Conservation (phyloP, 2,329 filamentous ascomycete species). For the Mariannaea sp. region DNA sequence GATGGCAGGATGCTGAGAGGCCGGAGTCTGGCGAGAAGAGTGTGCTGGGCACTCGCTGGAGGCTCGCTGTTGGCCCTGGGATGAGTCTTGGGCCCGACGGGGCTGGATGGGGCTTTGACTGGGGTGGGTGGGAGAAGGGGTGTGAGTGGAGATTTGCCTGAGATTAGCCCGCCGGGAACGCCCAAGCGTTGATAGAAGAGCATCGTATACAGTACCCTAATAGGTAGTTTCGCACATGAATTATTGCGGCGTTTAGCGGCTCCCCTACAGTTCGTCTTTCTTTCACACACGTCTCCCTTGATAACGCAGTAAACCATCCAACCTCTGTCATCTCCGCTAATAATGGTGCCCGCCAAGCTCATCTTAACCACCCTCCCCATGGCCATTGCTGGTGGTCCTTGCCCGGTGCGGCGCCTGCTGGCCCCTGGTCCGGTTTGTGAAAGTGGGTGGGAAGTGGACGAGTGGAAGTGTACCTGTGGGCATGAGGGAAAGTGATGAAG, state of each 20-base stretch:
- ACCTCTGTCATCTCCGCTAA: constrained; percentile 41
- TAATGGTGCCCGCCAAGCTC: constrained; percentile 39
- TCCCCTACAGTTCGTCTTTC: constrained; percentile 6
- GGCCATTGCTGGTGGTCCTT: constrained; percentile 26
- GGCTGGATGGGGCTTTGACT: constrained; percentile 28
- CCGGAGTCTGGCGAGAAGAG: constrained; percentile 24
- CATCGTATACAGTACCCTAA: constrained; percentile 27
- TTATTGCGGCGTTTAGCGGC: rapidly evolving
- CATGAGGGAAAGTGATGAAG: constrained; percentile 3
- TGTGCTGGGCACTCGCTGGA: constrained; percentile 9
- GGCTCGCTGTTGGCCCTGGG: constrained; percentile 20
- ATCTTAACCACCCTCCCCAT: constrained; percentile 37
- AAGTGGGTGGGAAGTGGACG: constrained; percentile 8
- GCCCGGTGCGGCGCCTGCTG: constrained; percentile 35
- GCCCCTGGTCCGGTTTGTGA: constrained; percentile 24
- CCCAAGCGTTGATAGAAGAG: constrained; percentile 37
- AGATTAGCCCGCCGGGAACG: constrained; percentile 48
- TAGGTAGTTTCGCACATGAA: background rate
- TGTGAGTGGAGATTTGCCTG: constrained; percentile 48
- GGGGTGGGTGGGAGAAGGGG: constrained; percentile 39
- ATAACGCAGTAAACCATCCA: constrained; percentile 26
- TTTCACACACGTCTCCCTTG: background rate
- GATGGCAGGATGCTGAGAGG: constrained; percentile 24
- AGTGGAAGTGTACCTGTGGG: constrained; percentile 8
- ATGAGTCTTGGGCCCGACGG: constrained; percentile 16